phyloP scores from a whole-genome alignment of 2,329 filamentous ascomycete genomes.

The Xylaria sp. region DNA sequence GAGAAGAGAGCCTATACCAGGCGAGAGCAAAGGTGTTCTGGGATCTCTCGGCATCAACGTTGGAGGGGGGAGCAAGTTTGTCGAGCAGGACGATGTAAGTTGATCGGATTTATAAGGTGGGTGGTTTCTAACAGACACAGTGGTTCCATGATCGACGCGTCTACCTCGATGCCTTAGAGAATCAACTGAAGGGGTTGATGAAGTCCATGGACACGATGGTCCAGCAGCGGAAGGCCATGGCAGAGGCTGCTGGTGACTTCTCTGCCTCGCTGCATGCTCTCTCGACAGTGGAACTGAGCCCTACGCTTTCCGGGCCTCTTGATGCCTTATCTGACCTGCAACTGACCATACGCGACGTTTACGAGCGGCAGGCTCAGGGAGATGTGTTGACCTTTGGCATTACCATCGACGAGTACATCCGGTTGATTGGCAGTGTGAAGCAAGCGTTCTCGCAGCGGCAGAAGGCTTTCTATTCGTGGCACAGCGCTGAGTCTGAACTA shows the following conservation, averaged over 20 bases:
- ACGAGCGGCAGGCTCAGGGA: constrained; percentile 95
- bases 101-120: neutral
- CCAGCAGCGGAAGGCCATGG: constrained; percentile 85
- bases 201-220: constrained; percentile 96
- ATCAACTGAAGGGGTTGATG: constrained; percentile 83
- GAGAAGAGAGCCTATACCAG: constrained; percentile 80
- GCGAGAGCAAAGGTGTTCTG: constrained; percentile 92
- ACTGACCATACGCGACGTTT: constrained; percentile 89
- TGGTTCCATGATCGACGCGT: constrained; percentile 98
- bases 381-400: constrained; percentile 96
- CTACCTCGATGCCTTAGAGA: constrained; percentile 92
- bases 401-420: constrained; percentile 97
- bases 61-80: constrained; percentile 81
- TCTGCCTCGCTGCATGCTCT: constrained; percentile 90
- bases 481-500: constrained; percentile 84
- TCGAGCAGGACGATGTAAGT: constrained; percentile 93
- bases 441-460: constrained; percentile 89
- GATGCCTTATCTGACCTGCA: constrained; percentile 93
- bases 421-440: constrained; percentile 93
- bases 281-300: constrained; percentile 89
- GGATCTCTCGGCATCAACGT: constrained; percentile 80
- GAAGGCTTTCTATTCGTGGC: constrained; percentile 95
- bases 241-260: constrained; percentile 92
- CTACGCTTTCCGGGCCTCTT: constrained; percentile 82
- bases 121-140: constrained; percentile 44